Conservation (phyloP, 176 grass and related monocot genomes). For the Carex kokanica region DNA sequence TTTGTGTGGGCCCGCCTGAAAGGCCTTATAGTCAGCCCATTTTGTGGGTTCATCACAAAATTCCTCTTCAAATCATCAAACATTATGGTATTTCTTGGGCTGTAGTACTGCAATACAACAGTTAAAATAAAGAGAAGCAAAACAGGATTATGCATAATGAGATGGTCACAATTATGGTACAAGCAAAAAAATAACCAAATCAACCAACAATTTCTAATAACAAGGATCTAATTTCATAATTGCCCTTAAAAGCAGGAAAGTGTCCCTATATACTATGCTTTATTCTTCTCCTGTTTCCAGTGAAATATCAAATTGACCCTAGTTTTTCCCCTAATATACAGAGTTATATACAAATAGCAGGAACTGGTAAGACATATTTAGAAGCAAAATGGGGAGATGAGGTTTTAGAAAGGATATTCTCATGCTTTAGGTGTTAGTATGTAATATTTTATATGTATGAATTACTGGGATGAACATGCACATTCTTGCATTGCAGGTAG, state of each 20-base stretch:
- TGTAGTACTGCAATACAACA: constrained; percentile 73
- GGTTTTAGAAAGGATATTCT: neutral
- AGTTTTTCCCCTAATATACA: neutral
- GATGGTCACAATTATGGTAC: neutral
- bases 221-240: neutral
- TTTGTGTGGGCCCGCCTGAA: constrained; percentile 74
- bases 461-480: neutral
- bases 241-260: neutral
- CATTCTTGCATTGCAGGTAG: neutral
- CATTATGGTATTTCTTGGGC: constrained; percentile 78
- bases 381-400: no score
- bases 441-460: neutral
- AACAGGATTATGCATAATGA: neutral
- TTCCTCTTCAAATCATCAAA: constrained; percentile 96
- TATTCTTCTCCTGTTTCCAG: neutral
- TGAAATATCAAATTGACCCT: neutral
- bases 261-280: neutral
- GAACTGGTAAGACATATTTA: neutral
- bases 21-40: constrained; percentile 75
- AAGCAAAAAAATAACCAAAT: neutral
- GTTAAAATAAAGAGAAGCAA: neutral
- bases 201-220: neutral
- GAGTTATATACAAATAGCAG: neutral
- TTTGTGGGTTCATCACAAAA: constrained; percentile 97
- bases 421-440: neutral